Conservation (phyloP, 352 stramenopile genomes). For the Phytopythium chamaehyphon region DNA sequence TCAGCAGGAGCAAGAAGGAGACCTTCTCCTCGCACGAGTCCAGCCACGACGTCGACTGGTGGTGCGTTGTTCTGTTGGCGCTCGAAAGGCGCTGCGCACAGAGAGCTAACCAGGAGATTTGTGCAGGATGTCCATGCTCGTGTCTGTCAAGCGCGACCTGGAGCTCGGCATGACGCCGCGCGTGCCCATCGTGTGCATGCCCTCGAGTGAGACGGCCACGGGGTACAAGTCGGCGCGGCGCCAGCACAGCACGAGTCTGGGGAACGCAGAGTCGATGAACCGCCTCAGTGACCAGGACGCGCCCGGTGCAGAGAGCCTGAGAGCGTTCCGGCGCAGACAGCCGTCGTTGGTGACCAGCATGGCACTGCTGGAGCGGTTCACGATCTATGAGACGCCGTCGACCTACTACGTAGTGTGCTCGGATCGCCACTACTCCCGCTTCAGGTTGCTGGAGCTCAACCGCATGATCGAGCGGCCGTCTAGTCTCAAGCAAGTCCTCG, state of each 20-base stretch:
- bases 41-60: slow-evolving; percentile 87
- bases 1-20: slow-evolving; percentile 70
- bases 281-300: slow-evolving; percentile 2
- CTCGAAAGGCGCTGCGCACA: background rate
- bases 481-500: slow-evolving; percentile 53
- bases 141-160: slow-evolving; percentile 75
- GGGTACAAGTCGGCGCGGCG: slow-evolving; percentile 14
- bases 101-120: slow-evolving; percentile 5
- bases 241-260: slow-evolving; percentile 9
- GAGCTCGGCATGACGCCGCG: slow-evolving; percentile 53
- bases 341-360: slow-evolving; percentile 57
- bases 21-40: slow-evolving; percentile 81
- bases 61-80: slow-evolving; percentile 33
- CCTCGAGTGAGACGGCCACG: slow-evolving; percentile 24
- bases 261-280: slow-evolving; percentile 2
- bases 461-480: slow-evolving; percentile 58
- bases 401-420: slow-evolving; percentile 82
- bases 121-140: slow-evolving; percentile 73
- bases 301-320: background rate
- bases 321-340: slow-evolving; percentile 47
- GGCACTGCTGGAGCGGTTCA: slow-evolving; percentile 77
- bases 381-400: slow-evolving; percentile 74
- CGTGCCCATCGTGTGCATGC: slow-evolving; percentile 62
- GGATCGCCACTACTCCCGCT: slow-evolving; percentile 79
- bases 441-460: slow-evolving; percentile 70